Conservation (phyloP, 108 stramenopile species). For the Cyclotella kingstonii region DNA sequence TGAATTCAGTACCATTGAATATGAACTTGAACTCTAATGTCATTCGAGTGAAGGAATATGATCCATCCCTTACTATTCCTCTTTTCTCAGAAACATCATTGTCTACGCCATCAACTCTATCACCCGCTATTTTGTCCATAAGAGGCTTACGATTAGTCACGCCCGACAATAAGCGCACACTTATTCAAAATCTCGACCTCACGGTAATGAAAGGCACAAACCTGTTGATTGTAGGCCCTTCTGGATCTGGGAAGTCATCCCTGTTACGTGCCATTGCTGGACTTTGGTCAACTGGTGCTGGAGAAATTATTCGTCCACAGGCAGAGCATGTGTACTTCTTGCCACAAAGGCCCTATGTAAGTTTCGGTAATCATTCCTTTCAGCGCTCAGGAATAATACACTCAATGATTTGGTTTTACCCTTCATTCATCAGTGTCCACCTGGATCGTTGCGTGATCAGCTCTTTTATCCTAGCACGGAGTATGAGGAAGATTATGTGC, state of each 20-base stretch:
- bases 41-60: conserved; percentile 33
- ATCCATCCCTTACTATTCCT: conserved; percentile 13
- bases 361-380: no score
- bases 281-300: conserved; percentile 70
- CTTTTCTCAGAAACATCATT: not conserved
- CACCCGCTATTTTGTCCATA: conserved; percentile 39
- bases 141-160: conserved; percentile 46
- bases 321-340: conserved; percentile 73
- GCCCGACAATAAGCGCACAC: conserved; percentile 51
- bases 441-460: conserved; percentile 76
- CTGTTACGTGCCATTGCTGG: conserved; percentile 83
- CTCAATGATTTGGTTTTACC: conserved; percentile 2
- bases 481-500: conserved; percentile 13
- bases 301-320: conserved; percentile 60
- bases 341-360: conserved; percentile 66
- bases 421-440: conserved; percentile 51
- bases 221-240: conserved; percentile 67
- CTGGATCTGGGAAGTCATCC: conserved; percentile 57
- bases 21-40: not conserved
- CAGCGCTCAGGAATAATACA: no score
- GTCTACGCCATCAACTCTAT: conserved; percentile 2
- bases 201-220: conserved; percentile 44
- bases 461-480: conserved; percentile 66
- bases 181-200: conserved; percentile 52
- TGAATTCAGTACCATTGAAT: not conserved